Percentiles rank a stretch among this genome's conserved stretches.
Evolutionary conservation across 2,329 filamentous ascomycete genomes (phyloP).

Genomic region (Paecilomyces formosus): DNA sequence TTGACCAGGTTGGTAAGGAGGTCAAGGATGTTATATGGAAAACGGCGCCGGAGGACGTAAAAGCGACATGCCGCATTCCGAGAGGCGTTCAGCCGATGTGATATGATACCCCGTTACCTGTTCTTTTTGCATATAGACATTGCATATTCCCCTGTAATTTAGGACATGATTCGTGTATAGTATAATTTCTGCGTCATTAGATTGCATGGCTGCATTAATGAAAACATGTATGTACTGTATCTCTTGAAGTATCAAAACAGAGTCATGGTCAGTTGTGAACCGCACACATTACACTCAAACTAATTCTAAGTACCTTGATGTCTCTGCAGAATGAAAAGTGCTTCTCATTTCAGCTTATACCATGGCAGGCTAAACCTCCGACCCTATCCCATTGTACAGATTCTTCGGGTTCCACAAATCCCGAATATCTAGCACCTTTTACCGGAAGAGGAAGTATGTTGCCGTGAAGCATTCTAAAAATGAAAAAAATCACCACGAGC

Average conservation of each 20-base stretch:
- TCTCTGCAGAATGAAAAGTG: no score
- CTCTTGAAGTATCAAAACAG: no score
- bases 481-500: background rate
- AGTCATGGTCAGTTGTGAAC: no score
- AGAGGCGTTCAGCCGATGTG: conserved; percentile 32
- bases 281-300: no score
- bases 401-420: background rate
- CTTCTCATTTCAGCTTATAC: background rate
- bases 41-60: conserved; percentile 53
- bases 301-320: no score
- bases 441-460: background rate
- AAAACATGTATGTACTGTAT: no score
- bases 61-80: conserved; percentile 56
- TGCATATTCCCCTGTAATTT: background rate
- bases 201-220: background rate
- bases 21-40: conserved; percentile 77
- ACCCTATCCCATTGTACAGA: background rate
- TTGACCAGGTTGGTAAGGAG: conserved; percentile 75
- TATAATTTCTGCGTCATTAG: background rate
- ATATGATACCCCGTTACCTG: background rate
- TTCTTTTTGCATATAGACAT: background rate
- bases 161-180: background rate
- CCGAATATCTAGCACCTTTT: background rate
- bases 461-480: background rate
- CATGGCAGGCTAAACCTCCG: background rate